These are phyloP conservation scores for Apiospora arundinis DNA, from an alignment of 2,329 filamentous ascomycete species.

Conservation along the genomic window DNA sequence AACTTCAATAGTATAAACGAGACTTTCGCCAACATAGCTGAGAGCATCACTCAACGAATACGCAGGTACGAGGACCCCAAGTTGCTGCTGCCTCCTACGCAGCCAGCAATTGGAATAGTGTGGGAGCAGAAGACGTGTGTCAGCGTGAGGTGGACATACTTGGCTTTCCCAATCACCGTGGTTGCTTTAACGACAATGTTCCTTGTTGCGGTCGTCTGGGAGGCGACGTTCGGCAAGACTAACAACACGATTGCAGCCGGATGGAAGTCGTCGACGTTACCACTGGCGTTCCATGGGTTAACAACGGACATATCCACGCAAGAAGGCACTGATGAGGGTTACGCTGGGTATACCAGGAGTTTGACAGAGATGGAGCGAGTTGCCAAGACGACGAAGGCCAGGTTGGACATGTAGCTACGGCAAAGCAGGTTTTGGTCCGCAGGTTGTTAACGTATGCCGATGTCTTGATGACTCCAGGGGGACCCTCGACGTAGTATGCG, in stretches of 20 bases:
- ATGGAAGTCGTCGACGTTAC: slow-evolving; percentile 20
- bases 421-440: too few relatives aligned
- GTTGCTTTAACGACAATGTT: slow-evolving; percentile 12
- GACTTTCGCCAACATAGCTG: neutral
- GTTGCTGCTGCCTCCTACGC: neutral
- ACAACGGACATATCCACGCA: too few relatives aligned
- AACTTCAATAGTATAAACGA: slow-evolving; percentile 6
- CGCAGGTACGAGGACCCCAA: neutral
- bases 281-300: neutral
- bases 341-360: too few relatives aligned
- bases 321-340: too few relatives aligned
- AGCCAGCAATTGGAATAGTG: neutral
- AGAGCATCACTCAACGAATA: slow-evolving; percentile 3
- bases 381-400: too few relatives aligned
- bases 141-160: slow-evolving; percentile 13
- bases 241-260: neutral
- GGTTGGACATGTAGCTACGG: too few relatives aligned
- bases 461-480: too few relatives aligned
- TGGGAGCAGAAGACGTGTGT: slow-evolving; percentile 17
- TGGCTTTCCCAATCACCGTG: slow-evolving; percentile 7
- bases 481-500: too few relatives aligned
- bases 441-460: too few relatives aligned
- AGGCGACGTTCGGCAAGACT: neutral
- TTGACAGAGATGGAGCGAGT: too few relatives aligned
- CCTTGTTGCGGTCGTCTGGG: neutral